Base-by-base conservation (phyloP, 805 yeast species). In the Hanseniaspora osmophila region DNA sequence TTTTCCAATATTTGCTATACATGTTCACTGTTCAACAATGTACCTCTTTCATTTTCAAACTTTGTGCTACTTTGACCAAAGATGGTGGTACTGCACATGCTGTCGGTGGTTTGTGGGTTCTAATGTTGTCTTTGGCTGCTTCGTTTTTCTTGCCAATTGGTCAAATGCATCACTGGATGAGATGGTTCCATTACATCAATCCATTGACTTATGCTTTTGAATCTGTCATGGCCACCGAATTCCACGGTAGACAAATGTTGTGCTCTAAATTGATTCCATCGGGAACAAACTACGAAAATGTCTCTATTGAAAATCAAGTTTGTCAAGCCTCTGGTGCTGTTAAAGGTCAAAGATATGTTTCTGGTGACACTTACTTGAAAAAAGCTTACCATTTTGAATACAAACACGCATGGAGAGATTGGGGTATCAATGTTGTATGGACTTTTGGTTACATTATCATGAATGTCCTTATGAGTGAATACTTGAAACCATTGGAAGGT, bases 151-250 rank as follows among this genome's bases (percentile, higher is more conserved):
- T 64, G 45, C 71, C 59, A 52, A 49, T 63, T 39, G 65, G 66
- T 42, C 60, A 59, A 37, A 71, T 73, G 76, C 73, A 74, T 54
- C 78, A 77, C 52, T 77, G 83, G 83, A 72, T 74, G 48, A 71
- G 75, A 57, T 73, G 78, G 78, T 64, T 68, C 52, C 67, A 72
- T 43, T 73, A 69, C 55, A 47, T 69, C 44, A 70, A 73, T 52
- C 78, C 78, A 7, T 49, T 73, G 39, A 55, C 67, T 11, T 73
- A 72, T 48, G 68, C 66, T 10, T 73, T 67, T 49, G 84, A 77
- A 57, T 57, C 75, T 13, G 63, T 78, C 55, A 68, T 78, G 66
- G 65, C 73, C 7, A 71, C 71, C 48, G 82, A 78, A 60, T 77
- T 78, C 58, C 68, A 68, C 49, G 72, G 70, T 38, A 65, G 77